Evolutionary conservation across 176 grass and related monocot genomes (phyloP).

Genomic region (Bonia amplexicaulis): DNA sequence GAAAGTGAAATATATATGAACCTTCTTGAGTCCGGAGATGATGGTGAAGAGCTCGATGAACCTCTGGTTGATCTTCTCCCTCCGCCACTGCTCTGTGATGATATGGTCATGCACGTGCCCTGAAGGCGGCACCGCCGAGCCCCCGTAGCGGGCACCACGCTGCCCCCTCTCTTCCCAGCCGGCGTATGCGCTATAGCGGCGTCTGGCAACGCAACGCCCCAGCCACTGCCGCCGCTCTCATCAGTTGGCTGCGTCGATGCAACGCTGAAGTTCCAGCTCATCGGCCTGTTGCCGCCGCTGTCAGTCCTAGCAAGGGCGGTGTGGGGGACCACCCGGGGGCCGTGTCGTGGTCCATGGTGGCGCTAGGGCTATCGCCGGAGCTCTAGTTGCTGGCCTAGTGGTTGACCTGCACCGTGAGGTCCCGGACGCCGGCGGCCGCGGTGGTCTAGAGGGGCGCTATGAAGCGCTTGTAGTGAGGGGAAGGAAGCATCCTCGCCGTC

Average conservation of each 20-base stretch:
- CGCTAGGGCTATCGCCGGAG: conserved; percentile 39
- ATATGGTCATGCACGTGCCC: conserved; percentile 23
- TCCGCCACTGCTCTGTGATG: too few species aligned
- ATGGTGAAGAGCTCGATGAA: conserved; percentile 71
- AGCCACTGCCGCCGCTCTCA: neutral
- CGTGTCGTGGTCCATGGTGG: conserved; percentile 26
- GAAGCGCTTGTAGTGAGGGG: conserved; percentile 43
- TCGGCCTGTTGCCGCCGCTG: neutral
- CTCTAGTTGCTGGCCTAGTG: conserved; percentile 35
- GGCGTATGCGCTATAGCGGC: too few species aligned
- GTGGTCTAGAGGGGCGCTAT: neutral
- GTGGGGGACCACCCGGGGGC: neutral
- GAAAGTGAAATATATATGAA: neutral
- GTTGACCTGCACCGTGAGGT: conserved; percentile 33
- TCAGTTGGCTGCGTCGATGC: conserved; percentile 13
- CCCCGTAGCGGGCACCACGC: neutral
- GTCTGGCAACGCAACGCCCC: neutral
- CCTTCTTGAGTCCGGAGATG: conserved; percentile 77
- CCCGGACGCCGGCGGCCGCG: neutral
- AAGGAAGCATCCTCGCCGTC: neutral
- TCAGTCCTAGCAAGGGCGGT: neutral
- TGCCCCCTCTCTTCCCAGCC: conserved; percentile 11
- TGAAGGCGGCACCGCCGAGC: neutral
- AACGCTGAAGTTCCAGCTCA: conserved; percentile 59
- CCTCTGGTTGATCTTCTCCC: too few species aligned